phyloP scores from a whole-genome alignment of 2,329 filamentous ascomycete genomes.

The Neodidymelliopsis sp. region DNA sequence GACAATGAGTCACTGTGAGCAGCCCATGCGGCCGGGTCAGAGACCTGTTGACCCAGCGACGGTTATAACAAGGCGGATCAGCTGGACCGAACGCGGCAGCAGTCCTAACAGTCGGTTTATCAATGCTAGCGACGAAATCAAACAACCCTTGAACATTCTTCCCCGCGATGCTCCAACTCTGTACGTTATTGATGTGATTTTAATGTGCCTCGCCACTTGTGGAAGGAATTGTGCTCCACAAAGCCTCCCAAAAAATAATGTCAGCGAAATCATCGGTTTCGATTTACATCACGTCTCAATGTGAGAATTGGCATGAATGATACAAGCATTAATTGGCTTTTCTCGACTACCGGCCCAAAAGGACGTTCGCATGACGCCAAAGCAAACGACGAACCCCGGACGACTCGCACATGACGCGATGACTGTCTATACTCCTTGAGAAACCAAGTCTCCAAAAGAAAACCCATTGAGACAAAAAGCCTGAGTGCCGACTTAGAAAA shows the following conservation, averaged over 20 bases:
- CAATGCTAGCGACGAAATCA: constrained; percentile 1
- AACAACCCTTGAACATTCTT: not conserved
- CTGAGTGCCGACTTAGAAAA: constrained; percentile 17
- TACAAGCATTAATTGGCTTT: constrained; percentile 38
- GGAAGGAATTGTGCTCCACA: too few species aligned
- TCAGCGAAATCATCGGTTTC: too few species aligned
- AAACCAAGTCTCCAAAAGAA: constrained; percentile 17
- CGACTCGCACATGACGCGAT: constrained; percentile 28
- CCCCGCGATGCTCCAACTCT: not conserved
- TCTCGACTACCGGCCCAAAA: constrained; percentile 21
- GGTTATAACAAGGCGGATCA: not conserved
- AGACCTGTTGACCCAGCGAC: constrained; percentile 15
- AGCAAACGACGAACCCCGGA: constrained; percentile 9
- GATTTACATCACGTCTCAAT: too few species aligned
- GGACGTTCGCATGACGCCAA: constrained; percentile 14
- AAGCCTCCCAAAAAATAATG: too few species aligned
- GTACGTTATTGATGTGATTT: too few species aligned
- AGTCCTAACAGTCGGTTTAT: not conserved
- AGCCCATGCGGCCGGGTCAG: not conserved
- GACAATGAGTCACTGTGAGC: constrained; percentile 13
- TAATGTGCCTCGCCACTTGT: too few species aligned
- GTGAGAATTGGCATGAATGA: too few species aligned
- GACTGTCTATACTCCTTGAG: constrained; percentile 30
- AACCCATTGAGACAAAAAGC: constrained; percentile 22
- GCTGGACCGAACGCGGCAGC: not conserved